Evolutionary conservation across 495 filamentous ascomycete genomes (phyloP), one percentile per base, ranked within the genome.

Genomic region (Alectoria sarmentosa): DNA sequence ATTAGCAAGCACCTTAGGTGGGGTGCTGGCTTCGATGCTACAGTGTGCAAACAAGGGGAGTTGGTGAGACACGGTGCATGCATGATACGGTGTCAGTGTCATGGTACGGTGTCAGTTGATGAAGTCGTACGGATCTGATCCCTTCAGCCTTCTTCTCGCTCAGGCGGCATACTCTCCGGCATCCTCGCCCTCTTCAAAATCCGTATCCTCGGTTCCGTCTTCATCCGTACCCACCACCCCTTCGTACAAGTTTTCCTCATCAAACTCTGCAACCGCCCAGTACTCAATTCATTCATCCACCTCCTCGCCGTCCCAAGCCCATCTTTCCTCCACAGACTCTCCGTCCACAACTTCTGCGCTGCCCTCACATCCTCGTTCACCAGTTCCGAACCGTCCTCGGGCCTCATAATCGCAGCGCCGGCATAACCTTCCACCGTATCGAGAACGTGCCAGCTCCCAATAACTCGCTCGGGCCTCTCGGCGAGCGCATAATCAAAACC

Each of bases 401-500:
- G 86, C 61, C 76, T 81, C 58, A 89, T 66, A 26, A 96, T 52
- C 65, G 83, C 81, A 15, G 96, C 67, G 0, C 93, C 90, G 17
- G 80, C 82, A 74, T 86, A 95, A 0, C 86, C 90, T 62, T 86
- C 76, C 1, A 96, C 82, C 0, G 83, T 81, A 26, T 82, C 83
- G 13, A 94, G 74, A 14, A 83, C 79, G 65, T 90, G 82, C 92
- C 92, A 99, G 3, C 76, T 76, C 0, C 86, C 87, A 63, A 87
- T 83, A 1, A 80, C 74, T 36, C 72, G 71, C 48, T 75, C 78
- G 19, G 86, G 86, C 28, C 84, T 76, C 76, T 94, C 90, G 14
- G 87, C 80, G 9, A 98, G 79, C 10, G 84, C 84, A 69, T 91
- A 99, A 69, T 96, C 88, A 65, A 96, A 92, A 34, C 78, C 75